Percentiles rank a stretch among this genome's conserved stretches.
Conservation (phyloP, 805 yeast genomes). For the Candida boidinii region DNA sequence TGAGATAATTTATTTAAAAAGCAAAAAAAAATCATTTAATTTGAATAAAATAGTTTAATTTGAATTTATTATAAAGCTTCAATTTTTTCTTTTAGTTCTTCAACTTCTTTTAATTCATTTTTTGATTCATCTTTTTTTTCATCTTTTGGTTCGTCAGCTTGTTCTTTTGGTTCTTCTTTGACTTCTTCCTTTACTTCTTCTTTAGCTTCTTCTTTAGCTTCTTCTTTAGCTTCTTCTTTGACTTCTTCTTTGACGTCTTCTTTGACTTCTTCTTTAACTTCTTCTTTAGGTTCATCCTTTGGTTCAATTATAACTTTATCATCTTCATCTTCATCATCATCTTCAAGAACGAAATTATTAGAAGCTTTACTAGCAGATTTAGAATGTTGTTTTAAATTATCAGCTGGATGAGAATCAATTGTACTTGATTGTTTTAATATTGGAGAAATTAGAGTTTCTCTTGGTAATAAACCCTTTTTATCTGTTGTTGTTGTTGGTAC, state of each 20-base stretch:
- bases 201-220: slow-evolving; percentile 4
- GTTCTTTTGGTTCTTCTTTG: slow-evolving; percentile 2
- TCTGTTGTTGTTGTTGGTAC: not conserved
- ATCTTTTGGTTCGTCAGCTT: not conserved
- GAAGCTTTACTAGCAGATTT: slow-evolving; percentile 2
- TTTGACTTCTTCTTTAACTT: slow-evolving; percentile 1
- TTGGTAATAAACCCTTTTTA: slow-evolving; percentile 18
- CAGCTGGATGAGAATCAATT: slow-evolving; percentile 9
- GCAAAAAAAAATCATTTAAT: too few species aligned
- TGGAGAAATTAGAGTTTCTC: slow-evolving; percentile 25
- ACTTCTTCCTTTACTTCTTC: slow-evolving; percentile 5
- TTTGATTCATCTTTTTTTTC: slow-evolving; percentile 1
- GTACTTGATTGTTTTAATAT: too few species aligned
- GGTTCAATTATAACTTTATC: too few species aligned
- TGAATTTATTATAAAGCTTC: too few species aligned
- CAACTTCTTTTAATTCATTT: slow-evolving; percentile 8
- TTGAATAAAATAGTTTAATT: too few species aligned
- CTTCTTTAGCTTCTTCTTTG: slow-evolving; percentile 1
- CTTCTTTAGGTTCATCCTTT: slow-evolving; percentile 15
- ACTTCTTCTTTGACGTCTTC: not conserved
- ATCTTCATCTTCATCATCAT: slow-evolving; percentile 16
- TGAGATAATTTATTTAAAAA: too few species aligned
- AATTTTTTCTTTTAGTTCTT: slow-evolving; percentile 9
- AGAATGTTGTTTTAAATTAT: not conserved
- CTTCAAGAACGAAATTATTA: slow-evolving; percentile 21